phyloP scores from a whole-genome alignment of 73 alveolate genomes.

The Paramecium primaurelia region DNA sequence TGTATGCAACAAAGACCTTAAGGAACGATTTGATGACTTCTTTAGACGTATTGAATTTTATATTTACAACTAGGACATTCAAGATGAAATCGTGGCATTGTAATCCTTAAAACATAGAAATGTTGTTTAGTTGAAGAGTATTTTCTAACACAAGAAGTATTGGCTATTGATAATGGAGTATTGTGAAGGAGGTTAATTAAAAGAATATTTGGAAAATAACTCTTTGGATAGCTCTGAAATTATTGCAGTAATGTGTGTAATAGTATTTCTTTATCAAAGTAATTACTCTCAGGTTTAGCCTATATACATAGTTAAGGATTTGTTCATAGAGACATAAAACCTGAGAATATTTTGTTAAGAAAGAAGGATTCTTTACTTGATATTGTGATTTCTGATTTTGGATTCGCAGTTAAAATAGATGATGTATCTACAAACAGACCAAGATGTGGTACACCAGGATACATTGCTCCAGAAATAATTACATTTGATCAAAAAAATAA shows the following conservation, averaged over 20 bases:
- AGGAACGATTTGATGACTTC: background rate
- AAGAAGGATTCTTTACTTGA: background rate
- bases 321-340: slow-evolving; percentile 49
- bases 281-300: background rate
- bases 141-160: background rate
- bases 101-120: background rate
- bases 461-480: slow-evolving; percentile 37
- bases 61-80: background rate
- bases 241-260: slow-evolving; percentile 1
- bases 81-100: background rate
- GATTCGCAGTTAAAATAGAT: background rate
- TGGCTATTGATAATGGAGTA: slow-evolving; percentile 1
- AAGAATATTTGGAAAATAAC: background rate
- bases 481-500: background rate
- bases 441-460: slow-evolving; percentile 44
- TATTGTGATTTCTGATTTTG: slow-evolving; percentile 18
- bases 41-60: background rate
- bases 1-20: background rate
- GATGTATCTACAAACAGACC: slow-evolving; percentile 22
- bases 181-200: slow-evolving; percentile 5
- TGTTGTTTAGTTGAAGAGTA: background rate
- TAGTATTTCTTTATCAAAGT: background rate
- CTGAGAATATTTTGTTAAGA: slow-evolving; percentile 17
- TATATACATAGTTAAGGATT: slow-evolving; percentile 30
- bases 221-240: background rate